Evolutionary conservation across 768 basidiomycete genomes (phyloP), one percentile per base, ranked within the genome.

Genomic region (Boletus fagicola): DNA sequence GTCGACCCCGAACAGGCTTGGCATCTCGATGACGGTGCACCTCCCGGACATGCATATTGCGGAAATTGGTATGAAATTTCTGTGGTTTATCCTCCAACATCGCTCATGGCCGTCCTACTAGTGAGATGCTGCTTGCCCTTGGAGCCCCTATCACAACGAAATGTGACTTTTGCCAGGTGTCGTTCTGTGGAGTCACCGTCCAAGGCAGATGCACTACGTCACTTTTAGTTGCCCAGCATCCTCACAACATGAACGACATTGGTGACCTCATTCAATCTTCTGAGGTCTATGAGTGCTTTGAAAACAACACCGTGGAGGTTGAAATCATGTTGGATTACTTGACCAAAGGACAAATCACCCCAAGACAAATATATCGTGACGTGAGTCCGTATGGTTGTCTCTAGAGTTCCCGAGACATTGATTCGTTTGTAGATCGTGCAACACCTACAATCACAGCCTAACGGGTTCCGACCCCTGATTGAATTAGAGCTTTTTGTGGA

Each of bases 251-350:
- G 69, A 74, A 76, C 13, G 87, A 85, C 59, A 68, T 91, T 20
- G 72, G 81, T n/a, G 92, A 94, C 68, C 77, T 94, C 49, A 86
- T 94, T 40, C 83, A 88, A 68, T 88, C 86, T 28, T 70, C 83
- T 1, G 86, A 88, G 56, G 69, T 81, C n/a, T 94, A 92, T 59
- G 92, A 92, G 31, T 87, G 83, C 62, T 94, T 94, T 68, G 81
- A 86, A 61, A 79, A 80, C 60, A 93, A 94, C 65, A 81, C 79
- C 0, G 80, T 90, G 24, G 92, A 94, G 69, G 90, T 90, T 30
- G 92, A 93, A 35, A 83, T 90, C 56, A 83, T 94, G 82, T 74
- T 94, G 43, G 92, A 94, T 68, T 92, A 92, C 70, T 72, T 93
- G 44, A 80, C 82, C 15, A 77, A 77, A 16, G 81, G 86, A 57